Percentiles rank a stretch among this genome's conserved stretches.
Conservation (phyloP, 2,329 filamentous ascomycete genomes). For the Epichloe gansuensis region DNA sequence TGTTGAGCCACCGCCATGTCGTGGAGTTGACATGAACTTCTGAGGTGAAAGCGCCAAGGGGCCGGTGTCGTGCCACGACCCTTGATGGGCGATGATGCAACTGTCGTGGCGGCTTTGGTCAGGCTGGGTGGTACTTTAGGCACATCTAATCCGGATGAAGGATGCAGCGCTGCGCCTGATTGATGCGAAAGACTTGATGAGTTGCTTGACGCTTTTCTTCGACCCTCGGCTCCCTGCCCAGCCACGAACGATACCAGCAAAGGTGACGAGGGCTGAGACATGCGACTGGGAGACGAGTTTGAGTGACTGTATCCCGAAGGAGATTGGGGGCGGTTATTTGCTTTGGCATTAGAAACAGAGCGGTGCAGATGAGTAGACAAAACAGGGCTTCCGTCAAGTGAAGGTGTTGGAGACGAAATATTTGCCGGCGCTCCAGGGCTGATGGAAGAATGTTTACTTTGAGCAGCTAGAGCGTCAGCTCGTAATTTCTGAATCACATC, state of each 20-base stretch:
- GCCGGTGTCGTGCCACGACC: slow-evolving; percentile 38
- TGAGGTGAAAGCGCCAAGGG: slow-evolving; percentile 46
- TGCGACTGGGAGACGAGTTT: slow-evolving; percentile 77
- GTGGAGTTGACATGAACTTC: slow-evolving; percentile 47
- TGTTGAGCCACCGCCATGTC: slow-evolving; percentile 49
- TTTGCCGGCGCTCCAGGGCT: slow-evolving; percentile 31
- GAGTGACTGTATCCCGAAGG: slow-evolving; percentile 69
- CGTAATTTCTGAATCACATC: slow-evolving; percentile 95
- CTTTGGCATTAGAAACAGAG: slow-evolving; percentile 72
- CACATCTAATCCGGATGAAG: slow-evolving; percentile 59
- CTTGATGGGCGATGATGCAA: slow-evolving; percentile 45
- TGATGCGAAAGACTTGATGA: slow-evolving; percentile 76
- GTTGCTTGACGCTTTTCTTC: slow-evolving; percentile 85
- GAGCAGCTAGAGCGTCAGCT: slow-evolving; percentile 69
- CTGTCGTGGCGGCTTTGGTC: slow-evolving; percentile 47
- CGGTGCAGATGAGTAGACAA: slow-evolving; percentile 69
- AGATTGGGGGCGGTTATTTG: slow-evolving; percentile 66
- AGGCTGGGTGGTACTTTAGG: slow-evolving; percentile 49
- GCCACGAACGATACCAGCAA: slow-evolving; percentile 95
- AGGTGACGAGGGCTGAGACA: slow-evolving; percentile 56
- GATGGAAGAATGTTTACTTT: slow-evolving; percentile 38
- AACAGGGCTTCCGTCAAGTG: slow-evolving; percentile 75
- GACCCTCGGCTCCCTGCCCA: slow-evolving; percentile 61
- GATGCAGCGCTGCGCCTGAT: slow-evolving; percentile 53
- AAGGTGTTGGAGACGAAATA: slow-evolving; percentile 49